A percentile compares a stretch with the other conserved stretches of the same genome.
Conservation (phyloP, 805 yeast species). For the Teunomyces atbi region DNA sequence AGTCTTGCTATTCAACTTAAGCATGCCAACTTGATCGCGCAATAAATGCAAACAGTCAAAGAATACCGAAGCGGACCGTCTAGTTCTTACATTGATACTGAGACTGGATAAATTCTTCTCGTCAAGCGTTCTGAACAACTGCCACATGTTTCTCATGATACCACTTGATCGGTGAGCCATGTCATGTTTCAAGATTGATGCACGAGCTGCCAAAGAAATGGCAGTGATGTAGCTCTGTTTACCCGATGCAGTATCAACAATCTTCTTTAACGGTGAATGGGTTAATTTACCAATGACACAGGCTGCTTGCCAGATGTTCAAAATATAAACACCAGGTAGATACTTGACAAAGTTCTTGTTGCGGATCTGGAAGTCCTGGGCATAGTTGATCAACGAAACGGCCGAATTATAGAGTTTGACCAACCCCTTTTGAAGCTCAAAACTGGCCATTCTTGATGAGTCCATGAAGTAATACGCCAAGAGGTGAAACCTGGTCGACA, state of each 20-base stretch:
- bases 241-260: constrained; percentile 71
- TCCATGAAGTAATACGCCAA: constrained; percentile 81
- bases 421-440: constrained; percentile 71
- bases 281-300: constrained; percentile 76
- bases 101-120: constrained; percentile 44
- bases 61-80: constrained; percentile 91
- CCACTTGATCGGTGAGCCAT: constrained; percentile 92
- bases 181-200: constrained; percentile 87
- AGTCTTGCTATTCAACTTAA: constrained; percentile 47
- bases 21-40: constrained; percentile 86
- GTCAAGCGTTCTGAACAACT: constrained; percentile 66
- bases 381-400: constrained; percentile 64
- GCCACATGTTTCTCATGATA: constrained; percentile 94
- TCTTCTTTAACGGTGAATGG: constrained; percentile 68
- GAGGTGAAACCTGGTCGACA: constrained; percentile 77
- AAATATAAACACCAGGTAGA: constrained; percentile 78
- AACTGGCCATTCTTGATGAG: constrained; percentile 44
- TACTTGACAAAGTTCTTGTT: constrained; percentile 67
- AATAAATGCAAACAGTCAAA: constrained; percentile 86
- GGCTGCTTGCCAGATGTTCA: constrained; percentile 90
- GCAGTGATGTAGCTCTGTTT: constrained; percentile 67
- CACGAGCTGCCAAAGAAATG: constrained; percentile 64
- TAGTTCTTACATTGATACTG: constrained; percentile 63
- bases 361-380: constrained; percentile 55
- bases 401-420: constrained; percentile 81